Percentiles rank a stretch among this genome's conserved stretches.
phyloP scores from a whole-genome alignment of 805 yeast species.

The Candida saitoana region DNA sequence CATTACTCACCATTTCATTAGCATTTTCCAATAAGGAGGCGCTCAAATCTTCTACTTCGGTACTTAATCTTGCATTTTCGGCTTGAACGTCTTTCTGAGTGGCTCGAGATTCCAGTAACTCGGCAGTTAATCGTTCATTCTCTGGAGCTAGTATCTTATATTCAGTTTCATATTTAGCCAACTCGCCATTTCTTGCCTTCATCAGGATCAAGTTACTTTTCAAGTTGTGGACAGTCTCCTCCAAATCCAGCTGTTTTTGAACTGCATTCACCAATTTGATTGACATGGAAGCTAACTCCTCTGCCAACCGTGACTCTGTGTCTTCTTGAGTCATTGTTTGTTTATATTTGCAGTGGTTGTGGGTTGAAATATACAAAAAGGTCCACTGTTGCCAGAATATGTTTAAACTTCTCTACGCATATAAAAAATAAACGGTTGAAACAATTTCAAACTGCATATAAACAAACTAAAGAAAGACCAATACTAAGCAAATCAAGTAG shows the following conservation, averaged over 20 bases:
- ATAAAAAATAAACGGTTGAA: not conserved
- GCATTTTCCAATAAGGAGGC: conserved; percentile 81
- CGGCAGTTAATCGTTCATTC: conserved; percentile 26
- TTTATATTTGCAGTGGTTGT: not conserved
- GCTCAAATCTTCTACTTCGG: conserved; percentile 76
- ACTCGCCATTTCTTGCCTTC: conserved; percentile 20
- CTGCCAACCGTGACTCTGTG: conserved; percentile 41
- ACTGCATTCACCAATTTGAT: conserved; percentile 59
- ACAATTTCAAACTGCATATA: too few species aligned
- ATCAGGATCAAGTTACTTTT: conserved; percentile 33
- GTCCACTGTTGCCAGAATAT: not conserved
- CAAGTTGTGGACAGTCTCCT: conserved; percentile 41
- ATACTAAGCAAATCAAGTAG: too few species aligned
- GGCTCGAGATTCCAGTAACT: not conserved
- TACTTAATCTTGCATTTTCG: conserved; percentile 57
- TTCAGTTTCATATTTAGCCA: conserved; percentile 18
- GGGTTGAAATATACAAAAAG: not conserved
- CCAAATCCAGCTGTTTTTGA: conserved; percentile 53
- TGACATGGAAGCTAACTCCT: conserved; percentile 54
- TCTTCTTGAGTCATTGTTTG: conserved; percentile 15
- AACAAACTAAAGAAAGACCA: too few species aligned
- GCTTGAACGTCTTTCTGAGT: conserved; percentile 35
- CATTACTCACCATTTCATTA: conserved; percentile 77
- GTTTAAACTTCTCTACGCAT: not conserved
- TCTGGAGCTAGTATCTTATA: conserved; percentile 26